Percentiles rank a stretch among this genome's conserved stretches.
Conservation (phyloP, 2,329 filamentous ascomycete species). For the Phialemoniopsis sp. region DNA sequence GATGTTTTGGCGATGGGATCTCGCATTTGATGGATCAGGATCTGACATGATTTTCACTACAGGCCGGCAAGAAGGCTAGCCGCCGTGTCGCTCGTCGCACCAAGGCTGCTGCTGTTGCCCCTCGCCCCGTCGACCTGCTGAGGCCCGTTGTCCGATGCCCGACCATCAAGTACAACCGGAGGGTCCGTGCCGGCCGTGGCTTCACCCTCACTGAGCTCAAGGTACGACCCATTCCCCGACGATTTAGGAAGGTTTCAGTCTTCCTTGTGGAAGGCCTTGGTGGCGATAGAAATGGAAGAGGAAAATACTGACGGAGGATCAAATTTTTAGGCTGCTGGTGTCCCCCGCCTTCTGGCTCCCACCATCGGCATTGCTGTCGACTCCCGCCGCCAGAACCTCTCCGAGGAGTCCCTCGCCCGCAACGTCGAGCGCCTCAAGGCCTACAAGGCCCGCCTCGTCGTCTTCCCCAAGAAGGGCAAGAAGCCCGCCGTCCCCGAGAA, state of each 20-base stretch:
- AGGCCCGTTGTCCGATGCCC: slow-evolving; percentile 96
- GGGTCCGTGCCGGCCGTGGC: slow-evolving; percentile 91
- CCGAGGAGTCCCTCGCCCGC: slow-evolving; percentile 86
- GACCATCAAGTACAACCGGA: slow-evolving; percentile 98
- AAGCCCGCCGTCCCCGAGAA: slow-evolving; percentile 84
- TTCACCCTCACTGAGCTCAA: slow-evolving; percentile 98
- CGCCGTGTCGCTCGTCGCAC: slow-evolving; percentile 86
- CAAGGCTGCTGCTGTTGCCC: slow-evolving; percentile 93
- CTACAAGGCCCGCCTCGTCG: slow-evolving; percentile 92
- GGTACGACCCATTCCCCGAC: slow-evolving; percentile 53
- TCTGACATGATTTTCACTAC: slow-evolving; percentile 30
- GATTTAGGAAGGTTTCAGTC: slow-evolving; percentile 22
- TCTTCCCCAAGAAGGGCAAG: slow-evolving; percentile 97
- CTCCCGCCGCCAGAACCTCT: slow-evolving; percentile 93
- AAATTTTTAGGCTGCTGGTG: slow-evolving; percentile 74
- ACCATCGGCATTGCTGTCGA: slow-evolving; percentile 98
- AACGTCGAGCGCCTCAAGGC: slow-evolving; percentile 98
- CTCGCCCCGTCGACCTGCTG: slow-evolving; percentile 95
- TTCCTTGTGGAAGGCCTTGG: too few relatives aligned
- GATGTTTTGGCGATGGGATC: too few relatives aligned
- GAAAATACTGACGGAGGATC: slow-evolving; percentile 1
- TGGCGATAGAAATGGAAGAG: neutral
- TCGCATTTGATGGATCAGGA: too few relatives aligned
- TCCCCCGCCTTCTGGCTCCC: slow-evolving; percentile 87
- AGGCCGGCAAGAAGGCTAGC: slow-evolving; percentile 95